Evolutionary conservation across 495 filamentous ascomycete species (phyloP).

Genomic region (Hypoxylon lienhwacheense): DNA sequence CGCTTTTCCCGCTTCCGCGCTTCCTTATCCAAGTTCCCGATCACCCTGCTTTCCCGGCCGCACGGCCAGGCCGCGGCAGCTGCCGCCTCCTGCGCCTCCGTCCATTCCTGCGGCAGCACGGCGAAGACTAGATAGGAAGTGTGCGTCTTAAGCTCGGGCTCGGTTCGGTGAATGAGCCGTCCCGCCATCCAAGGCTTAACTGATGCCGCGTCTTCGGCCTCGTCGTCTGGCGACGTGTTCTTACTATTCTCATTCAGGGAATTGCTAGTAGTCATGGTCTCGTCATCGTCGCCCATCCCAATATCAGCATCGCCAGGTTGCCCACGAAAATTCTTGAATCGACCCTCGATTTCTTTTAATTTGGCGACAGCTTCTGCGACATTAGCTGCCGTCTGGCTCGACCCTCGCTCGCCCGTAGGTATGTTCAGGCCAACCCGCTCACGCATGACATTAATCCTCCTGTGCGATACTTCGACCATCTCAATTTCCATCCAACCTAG

Average conservation of each 20-base stretch:
- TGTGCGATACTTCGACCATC: conserved; percentile 83
- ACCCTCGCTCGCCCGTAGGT: conserved; percentile 43
- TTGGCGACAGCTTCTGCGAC: conserved; percentile 77
- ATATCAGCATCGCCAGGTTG: conserved; percentile 33
- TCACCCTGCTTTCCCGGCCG: conserved; percentile 46
- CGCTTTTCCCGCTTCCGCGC: conserved; percentile 52
- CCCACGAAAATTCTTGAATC: conserved; percentile 58
- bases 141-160: conserved; percentile 90
- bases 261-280: conserved; percentile 27
- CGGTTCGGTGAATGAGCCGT: conserved; percentile 72
- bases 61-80: conserved; percentile 65
- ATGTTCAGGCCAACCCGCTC: conserved; percentile 68
- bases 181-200: conserved; percentile 60
- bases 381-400: conserved; percentile 58
- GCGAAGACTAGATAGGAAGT: conserved; percentile 96
- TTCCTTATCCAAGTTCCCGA: conserved; percentile 57
- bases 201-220: conserved; percentile 35
- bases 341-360: conserved; percentile 70
- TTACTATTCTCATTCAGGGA: conserved; percentile 30
- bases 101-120: conserved; percentile 82
- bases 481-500: conserved; percentile 87
- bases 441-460: conserved; percentile 75
- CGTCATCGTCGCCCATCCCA: conserved; percentile 36
- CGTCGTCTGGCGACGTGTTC: conserved; percentile 5
- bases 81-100: conserved; percentile 73